phyloP scores from a whole-genome alignment of 176 grass and related monocot genomes.

The Bromus sterilis region DNA sequence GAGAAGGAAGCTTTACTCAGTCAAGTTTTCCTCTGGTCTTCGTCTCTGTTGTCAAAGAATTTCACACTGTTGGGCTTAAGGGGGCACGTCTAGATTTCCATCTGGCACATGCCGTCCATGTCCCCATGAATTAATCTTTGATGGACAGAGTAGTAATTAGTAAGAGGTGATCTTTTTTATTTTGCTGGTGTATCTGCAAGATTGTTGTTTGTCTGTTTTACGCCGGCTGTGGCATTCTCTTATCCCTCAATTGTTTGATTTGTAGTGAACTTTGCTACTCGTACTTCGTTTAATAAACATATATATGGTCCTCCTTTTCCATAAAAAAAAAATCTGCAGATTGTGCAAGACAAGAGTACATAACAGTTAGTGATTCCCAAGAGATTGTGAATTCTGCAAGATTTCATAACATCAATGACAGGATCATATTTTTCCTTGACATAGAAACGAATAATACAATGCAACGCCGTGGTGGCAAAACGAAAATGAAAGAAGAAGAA shows the following conservation, averaged over 20 bases:
- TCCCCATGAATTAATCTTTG: neutral
- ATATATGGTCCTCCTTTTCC: too few species aligned
- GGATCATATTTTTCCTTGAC: constrained; percentile 28
- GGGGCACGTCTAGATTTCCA: constrained; percentile 11
- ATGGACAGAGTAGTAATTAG: neutral
- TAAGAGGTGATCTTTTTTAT: neutral
- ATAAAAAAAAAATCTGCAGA: too few species aligned
- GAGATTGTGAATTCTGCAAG: neutral
- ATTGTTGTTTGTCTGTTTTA: too few species aligned
- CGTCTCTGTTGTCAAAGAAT: constrained; percentile 13
- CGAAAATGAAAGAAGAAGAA: neutral
- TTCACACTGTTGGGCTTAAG: neutral
- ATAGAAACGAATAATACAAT: constrained; percentile 25
- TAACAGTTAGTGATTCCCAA: neutral
- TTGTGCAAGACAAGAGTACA: too few species aligned
- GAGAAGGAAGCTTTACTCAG: neutral
- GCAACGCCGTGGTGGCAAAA: neutral
- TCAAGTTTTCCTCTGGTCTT: neutral
- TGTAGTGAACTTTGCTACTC: too few species aligned
- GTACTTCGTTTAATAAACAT: too few species aligned
- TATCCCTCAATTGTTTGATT: too few species aligned
- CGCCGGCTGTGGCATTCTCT: too few species aligned
- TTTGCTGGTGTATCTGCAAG: too few species aligned
- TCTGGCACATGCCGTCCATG: neutral
- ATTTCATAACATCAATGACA: neutral